A percentile compares a stretch with the other conserved stretches of the same genome.
Conservation (phyloP, 371 early-diverging fungal genomes). For the Mortierella polycephala region DNA sequence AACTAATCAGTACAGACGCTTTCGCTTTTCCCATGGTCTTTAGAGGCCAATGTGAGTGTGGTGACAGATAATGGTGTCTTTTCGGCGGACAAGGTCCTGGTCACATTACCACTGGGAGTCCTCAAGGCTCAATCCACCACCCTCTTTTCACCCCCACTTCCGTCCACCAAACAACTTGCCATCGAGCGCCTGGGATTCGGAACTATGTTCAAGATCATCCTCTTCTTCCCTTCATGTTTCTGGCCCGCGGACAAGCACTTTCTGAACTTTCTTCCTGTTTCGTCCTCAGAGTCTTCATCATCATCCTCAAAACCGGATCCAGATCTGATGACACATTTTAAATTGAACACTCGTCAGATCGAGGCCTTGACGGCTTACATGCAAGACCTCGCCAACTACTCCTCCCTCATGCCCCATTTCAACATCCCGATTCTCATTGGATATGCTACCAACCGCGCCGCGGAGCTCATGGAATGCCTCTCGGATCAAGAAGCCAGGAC, state of each 20-base stretch:
- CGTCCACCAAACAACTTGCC: conserved; percentile 36
- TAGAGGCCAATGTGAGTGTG: conserved; percentile 33
- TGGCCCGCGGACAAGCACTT: conserved; percentile 46
- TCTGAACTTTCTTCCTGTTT: conserved; percentile 40
- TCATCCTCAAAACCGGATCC: conserved; percentile 6
- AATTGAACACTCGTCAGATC: conserved; percentile 18
- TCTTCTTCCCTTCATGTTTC: conserved; percentile 39
- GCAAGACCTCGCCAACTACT: conserved; percentile 45
- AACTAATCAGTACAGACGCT: not conserved
- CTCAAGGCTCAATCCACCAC: conserved; percentile 25
- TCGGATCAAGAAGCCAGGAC: conserved; percentile 31
- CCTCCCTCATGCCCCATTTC: conserved; percentile 37
- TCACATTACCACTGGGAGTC: conserved; percentile 51
- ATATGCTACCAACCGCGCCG: conserved; percentile 47
- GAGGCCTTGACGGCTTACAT: conserved; percentile 31
- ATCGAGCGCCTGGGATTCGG: conserved; percentile 42
- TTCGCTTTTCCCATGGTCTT: not conserved
- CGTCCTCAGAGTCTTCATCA: not conserved
- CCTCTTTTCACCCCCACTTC: conserved; percentile 37
- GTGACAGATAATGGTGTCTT: conserved; percentile 31
- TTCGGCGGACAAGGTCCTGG: conserved; percentile 32
- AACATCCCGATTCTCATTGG: conserved; percentile 38
- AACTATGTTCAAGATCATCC: conserved; percentile 48
- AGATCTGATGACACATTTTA: conserved; percentile 1
- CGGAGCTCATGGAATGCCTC: conserved; percentile 39